Evolutionary conservation across 2,329 filamentous ascomycete genomes (phyloP), one percentile per base, ranked within the genome.

Genomic region (Ophiostoma triangulosporum): DNA sequence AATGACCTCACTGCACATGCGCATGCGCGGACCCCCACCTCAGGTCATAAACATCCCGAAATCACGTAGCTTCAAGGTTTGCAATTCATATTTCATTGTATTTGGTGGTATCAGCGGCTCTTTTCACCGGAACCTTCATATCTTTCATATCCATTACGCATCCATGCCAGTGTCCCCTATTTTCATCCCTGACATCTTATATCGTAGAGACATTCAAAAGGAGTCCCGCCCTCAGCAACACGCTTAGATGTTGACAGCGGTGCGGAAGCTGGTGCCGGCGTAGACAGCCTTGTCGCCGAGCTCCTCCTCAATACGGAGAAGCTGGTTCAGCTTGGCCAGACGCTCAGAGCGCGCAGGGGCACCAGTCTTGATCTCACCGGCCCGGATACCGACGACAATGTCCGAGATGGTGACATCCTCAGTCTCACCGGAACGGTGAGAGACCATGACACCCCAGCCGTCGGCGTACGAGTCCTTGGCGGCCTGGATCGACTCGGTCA

Each of bases 321-420:
- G 95, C 80, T 98, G 93, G 86, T 98, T 98, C 69, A 98, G 87
- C 83, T 98, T 98, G 72, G 93, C 93, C 63, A 97, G 81, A 78
- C 93, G 90, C 82, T 98, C 93, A 64, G 91, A 96, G 67, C 93
- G 86, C 69, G 86, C 86, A 64, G 93, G 93, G 59, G 91, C 91
- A 81, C 90, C 90, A 61, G 90, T 95, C 88, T 96, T 96, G 83
- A 98, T 97, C 81, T 98, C 88, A 63, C 93, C 93, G 65, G 90
- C 77, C 65, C 93, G 88, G 68, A 98, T 87, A 77, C 93, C 93
- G 64, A 98, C 93, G 61, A 90, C 89, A 63, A 98, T 93, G 70
- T 98, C 93, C 63, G 93, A 85, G 70, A 98, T 98, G 73, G 93
- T 98, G 65, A 98, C 93, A 76, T 98, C 93, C 77, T 97, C 93